Evolutionary conservation across 179 eudicot genomes (phyloP), one percentile per base, ranked within the genome.

Genomic region (Patellifolia procumbens): DNA sequence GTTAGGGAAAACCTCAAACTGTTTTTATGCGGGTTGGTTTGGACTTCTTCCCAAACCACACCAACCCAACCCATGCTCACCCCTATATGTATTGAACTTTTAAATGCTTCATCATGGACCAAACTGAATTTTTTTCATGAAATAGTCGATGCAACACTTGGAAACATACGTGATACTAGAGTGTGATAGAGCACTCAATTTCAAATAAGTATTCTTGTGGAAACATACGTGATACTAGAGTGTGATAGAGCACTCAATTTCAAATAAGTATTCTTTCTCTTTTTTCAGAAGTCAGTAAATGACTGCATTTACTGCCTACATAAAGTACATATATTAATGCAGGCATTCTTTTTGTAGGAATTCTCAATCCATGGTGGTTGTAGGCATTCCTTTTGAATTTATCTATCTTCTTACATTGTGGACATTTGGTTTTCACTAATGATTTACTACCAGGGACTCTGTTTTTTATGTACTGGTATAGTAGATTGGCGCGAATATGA

Each of bases 371-470:
- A 53, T 71, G 70, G 46, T 22, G 48, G 78, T 66, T 70, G 31
- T 53, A 53, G 26, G 65, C 74, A 43, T 67, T 16, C 34, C 72
- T 74, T 68, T 68, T 76, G 71, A 67, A 75, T 67, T 78, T 71
- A 49, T 72, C 37, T 56, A 37, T 79, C 49, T 46, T 68, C 73
- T 77, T 78, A 61, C 63, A 68, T 59, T 56, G 73, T 81, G 81
- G 76, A 64, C 89, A 77, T 76, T 84, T 91, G 86, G 86, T 86
- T 88, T 88, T 89, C 94, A 85, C 89, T 89, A 85, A 87, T 88
- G 85, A 92, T 87, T 92, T 88, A 89, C 91, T 84, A 83, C 87
- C 90, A 88, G 91, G 94, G 93, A 81, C 85, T 87, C 82, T 88
- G 80, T 88, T 89, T 91, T 91, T 85, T 85, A 77, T 90, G 85